Evolutionary conservation across 2,329 filamentous ascomycete species (phyloP).

Genomic region (Apiospora koreana): DNA sequence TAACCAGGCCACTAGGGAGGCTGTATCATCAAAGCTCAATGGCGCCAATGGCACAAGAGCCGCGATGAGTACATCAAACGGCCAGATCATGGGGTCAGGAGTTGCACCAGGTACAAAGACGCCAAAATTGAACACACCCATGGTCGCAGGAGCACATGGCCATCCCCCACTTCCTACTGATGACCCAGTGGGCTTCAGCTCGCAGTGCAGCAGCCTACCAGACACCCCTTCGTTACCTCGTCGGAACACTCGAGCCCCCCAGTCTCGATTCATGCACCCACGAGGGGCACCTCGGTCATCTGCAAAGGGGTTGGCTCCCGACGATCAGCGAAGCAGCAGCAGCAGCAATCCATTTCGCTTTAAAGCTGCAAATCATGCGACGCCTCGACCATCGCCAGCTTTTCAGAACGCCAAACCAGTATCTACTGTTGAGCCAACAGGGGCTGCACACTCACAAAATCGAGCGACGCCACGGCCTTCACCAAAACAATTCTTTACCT

Average conservation of each 20-base stretch:
- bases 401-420: not conserved
- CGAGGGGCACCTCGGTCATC: not conserved
- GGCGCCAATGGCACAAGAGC: not conserved
- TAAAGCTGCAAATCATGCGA: not conserved
- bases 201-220: not conserved
- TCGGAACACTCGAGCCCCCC: not conserved
- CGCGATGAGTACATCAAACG: not conserved
- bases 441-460: not conserved
- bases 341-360: not conserved
- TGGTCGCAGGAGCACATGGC: not conserved
- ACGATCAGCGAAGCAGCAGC: not conserved
- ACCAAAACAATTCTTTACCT: slow-evolving; percentile 36
- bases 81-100: not conserved
- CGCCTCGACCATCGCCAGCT: not conserved
- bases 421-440: not conserved
- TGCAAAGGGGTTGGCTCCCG: not conserved
- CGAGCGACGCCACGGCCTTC: slow-evolving; percentile 19
- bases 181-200: not conserved
- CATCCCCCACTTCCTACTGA: not conserved
- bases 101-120: not conserved
- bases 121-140: not conserved
- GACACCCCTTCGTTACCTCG: slow-evolving; percentile 1
- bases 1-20: too few species aligned
- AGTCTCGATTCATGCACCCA: not conserved
- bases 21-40: not conserved